Evolutionary conservation across 2,329 filamentous ascomycete genomes (phyloP).

Genomic region (Rugonectria rugulosa): DNA sequence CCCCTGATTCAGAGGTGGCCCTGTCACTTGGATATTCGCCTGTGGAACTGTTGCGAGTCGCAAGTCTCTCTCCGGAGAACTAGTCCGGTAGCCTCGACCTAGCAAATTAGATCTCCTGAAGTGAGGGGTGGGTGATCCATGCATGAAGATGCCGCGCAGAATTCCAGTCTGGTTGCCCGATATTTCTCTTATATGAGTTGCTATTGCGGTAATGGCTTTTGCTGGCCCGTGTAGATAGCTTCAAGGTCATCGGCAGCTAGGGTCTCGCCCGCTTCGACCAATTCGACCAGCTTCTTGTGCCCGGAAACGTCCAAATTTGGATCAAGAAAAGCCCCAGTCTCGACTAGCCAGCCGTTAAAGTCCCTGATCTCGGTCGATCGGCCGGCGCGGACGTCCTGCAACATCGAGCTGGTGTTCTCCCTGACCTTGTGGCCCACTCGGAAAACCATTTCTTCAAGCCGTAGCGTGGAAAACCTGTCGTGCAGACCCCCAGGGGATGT

Average conservation of each 20-base stretch:
- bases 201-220: constrained; percentile 19
- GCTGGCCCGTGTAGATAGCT: constrained; percentile 31
- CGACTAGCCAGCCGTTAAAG: constrained; percentile 67
- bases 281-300: constrained; percentile 51
- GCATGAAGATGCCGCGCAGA: constrained; percentile 22
- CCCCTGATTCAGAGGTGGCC: constrained; percentile 9
- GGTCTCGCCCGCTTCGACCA: constrained; percentile 49
- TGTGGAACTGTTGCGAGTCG: not conserved
- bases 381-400: constrained; percentile 63
- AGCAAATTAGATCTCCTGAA: constrained; percentile 3
- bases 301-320: constrained; percentile 44
- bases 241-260: constrained; percentile 47
- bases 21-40: constrained; percentile 1
- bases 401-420: constrained; percentile 68
- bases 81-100: constrained; percentile 1
- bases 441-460: constrained; percentile 55
- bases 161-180: constrained; percentile 22
- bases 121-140: constrained; percentile 12
- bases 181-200: constrained; percentile 23
- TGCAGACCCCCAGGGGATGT: constrained; percentile 29
- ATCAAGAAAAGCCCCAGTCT: constrained; percentile 51
- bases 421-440: constrained; percentile 56
- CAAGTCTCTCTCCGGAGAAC: constrained; percentile 8
- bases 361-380: constrained; percentile 63
- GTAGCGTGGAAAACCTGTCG: constrained; percentile 53